Conservation (phyloP, 768 basidiomycete genomes). For the Pleurotus giganteus region DNA sequence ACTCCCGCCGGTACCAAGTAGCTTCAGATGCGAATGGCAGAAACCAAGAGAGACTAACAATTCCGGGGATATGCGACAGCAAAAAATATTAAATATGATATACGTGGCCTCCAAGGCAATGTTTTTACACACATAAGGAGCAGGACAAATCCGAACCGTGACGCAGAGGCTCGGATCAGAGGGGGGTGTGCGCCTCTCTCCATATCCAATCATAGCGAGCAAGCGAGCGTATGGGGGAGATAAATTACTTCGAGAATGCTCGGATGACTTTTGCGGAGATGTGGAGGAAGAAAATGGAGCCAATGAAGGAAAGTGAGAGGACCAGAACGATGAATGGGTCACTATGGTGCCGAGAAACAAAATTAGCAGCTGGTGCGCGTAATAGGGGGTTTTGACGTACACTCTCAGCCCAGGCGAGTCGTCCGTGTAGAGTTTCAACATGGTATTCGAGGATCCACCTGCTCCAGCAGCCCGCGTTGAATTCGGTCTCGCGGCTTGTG, state of each 20-base stretch:
- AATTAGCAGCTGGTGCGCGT: conserved; percentile 1
- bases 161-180: not conserved
- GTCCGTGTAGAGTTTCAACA: conserved; percentile 98
- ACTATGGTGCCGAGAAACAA: conserved; percentile 35
- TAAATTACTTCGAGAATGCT: conserved; percentile 73
- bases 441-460: conserved; percentile 95
- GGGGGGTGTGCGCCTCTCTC: not conserved
- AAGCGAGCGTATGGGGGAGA: not conserved
- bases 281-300: conserved; percentile 98
- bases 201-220: not conserved
- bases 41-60: not conserved
- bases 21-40: not conserved
- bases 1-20: not conserved
- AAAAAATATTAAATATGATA: conserved; percentile 10
- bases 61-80: not conserved
- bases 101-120: conserved; percentile 8
- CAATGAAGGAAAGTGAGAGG: conserved; percentile 94
- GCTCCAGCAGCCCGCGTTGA: conserved; percentile 90
- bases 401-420: conserved; percentile 97
- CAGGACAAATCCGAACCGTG: conserved; percentile 5
- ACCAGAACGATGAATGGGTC: conserved; percentile 97
- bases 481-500: conserved; percentile 72
- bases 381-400: conserved; percentile 51
- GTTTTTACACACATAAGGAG: conserved; percentile 7
- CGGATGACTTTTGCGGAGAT: conserved; percentile 94